phyloP scores from a whole-genome alignment of 1,139 yeast species.

The Yamadazyma siamensis region DNA sequence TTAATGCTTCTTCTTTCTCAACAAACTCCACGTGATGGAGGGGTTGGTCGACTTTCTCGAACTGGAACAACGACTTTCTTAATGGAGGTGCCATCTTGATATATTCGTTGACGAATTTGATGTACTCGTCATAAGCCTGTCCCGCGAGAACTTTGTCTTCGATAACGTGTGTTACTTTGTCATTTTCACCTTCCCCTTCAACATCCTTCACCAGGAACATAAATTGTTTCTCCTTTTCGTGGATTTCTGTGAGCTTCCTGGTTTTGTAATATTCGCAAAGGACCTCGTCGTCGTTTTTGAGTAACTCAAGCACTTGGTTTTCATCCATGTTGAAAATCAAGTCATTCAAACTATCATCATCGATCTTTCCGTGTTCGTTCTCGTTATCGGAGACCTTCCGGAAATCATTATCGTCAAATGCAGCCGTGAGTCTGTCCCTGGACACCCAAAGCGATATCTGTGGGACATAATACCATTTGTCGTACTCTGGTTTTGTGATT shows the following conservation, averaged over 20 bases:
- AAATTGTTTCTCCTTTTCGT: conserved; percentile 22
- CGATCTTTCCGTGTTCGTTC: conserved; percentile 9
- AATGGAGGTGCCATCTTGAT: conserved; percentile 28
- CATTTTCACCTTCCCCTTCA: conserved; percentile 7
- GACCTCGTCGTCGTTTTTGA: conserved; percentile 24
- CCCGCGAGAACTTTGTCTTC: conserved; percentile 7
- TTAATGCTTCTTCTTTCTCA: conserved; percentile 2
- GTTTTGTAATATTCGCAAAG: conserved; percentile 32
- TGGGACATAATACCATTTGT: conserved; percentile 28
- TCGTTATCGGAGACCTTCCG: conserved; percentile 6
- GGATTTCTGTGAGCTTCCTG: conserved; percentile 26
- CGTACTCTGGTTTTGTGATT: conserved; percentile 17
- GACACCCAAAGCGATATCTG: conserved; percentile 28
- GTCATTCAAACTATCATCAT: conserved; percentile 16
- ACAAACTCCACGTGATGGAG: conserved; percentile 11
- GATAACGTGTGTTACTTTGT: conserved; percentile 6
- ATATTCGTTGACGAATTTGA: conserved; percentile 12
- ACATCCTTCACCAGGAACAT: conserved; percentile 13
- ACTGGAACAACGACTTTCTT: conserved; percentile 29
- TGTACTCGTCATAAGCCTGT: conserved; percentile 9
- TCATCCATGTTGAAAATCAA: conserved; percentile 21
- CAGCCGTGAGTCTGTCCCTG: conserved; percentile 14
- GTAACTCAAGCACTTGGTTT: conserved; percentile 16
- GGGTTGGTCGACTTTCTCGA: conserved; percentile 22
- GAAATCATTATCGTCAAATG: conserved; percentile 21